phyloP scores from a whole-genome alignment of 139 green algal species.

The Trebouxia sp. region DNA sequence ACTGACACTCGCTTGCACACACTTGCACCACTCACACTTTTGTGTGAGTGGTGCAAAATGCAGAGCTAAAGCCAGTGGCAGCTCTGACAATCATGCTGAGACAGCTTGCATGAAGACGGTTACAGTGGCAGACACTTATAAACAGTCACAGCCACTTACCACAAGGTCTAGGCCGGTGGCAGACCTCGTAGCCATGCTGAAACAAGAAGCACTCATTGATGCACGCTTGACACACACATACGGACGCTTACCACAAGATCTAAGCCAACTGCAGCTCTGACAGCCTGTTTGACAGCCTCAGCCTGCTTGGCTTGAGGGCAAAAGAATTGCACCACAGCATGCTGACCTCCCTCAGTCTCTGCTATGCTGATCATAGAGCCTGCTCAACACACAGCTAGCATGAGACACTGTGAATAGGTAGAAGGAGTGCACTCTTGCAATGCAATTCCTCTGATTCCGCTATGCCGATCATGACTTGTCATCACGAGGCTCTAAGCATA shows the following conservation, averaged over 20 bases:
- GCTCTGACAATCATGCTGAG: too few species aligned
- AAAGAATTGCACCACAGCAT: constrained; percentile 49
- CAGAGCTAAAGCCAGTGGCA: too few species aligned
- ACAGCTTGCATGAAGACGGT: too few species aligned
- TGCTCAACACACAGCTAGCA: not conserved
- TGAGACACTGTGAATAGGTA: not conserved
- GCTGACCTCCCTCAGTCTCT: constrained; percentile 41
- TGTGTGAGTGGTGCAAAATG: too few species aligned
- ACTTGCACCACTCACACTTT: too few species aligned
- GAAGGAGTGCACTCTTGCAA: not conserved
- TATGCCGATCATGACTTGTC: too few species aligned
- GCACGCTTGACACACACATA: not conserved
- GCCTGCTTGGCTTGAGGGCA: constrained; percentile 40
- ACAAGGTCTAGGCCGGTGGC: too few species aligned
- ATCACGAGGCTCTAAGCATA: too few species aligned
- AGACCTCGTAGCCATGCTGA: not conserved
- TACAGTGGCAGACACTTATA: too few species aligned
- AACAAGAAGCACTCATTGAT: not conserved
- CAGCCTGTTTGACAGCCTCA: constrained; percentile 23
- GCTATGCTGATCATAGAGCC: constrained; percentile 12
- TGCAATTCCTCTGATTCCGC: not conserved
- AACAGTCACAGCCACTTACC: too few species aligned
- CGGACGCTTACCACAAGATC: constrained; percentile 33
- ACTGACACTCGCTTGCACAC: too few species aligned
- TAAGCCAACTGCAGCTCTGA: constrained; percentile 44